Percentiles rank a stretch among this genome's conserved stretches.
phyloP scores from a whole-genome alignment of 2,329 filamentous ascomycete species.

The Akanthomyces dipterigenus region DNA sequence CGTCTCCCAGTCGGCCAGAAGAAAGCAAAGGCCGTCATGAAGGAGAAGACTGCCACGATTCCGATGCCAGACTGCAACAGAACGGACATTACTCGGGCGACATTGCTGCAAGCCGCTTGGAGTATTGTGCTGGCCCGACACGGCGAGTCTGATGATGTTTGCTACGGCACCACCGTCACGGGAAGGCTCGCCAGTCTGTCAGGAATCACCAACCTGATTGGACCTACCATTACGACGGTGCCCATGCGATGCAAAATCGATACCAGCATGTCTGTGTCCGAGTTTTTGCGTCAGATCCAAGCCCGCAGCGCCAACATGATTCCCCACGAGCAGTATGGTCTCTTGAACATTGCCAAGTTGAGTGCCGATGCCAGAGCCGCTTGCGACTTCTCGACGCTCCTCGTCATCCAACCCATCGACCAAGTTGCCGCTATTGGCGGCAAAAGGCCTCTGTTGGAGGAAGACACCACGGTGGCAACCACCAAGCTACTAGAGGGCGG shows the following conservation, averaged over 20 bases:
- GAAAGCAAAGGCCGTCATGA: not conserved
- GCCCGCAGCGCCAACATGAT: not conserved
- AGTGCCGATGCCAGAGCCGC: slow-evolving; percentile 8
- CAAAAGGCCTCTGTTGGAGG: not conserved
- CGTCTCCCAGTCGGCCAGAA: not conserved
- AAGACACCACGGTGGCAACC: not conserved
- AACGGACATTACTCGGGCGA: not conserved
- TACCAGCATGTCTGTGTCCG: not conserved
- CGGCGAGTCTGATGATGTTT: slow-evolving; percentile 5
- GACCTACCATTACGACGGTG: not conserved
- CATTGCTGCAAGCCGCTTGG: not conserved
- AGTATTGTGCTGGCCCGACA: not conserved
- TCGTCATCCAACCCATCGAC: slow-evolving; percentile 12
- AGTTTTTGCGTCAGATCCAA: not conserved
- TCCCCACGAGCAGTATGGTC: slow-evolving; percentile 6
- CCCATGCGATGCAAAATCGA: not conserved
- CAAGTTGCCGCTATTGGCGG: not conserved
- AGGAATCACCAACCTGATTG: not conserved
- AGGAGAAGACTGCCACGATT: not conserved
- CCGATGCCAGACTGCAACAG: not conserved
- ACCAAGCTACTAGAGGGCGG: not conserved
- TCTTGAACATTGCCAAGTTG: slow-evolving; percentile 12
- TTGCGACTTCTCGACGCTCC: slow-evolving; percentile 12
- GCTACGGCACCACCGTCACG: not conserved
- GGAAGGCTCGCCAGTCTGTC: not conserved